phyloP scores from a whole-genome alignment of 1,284 basidiomycete genomes.

The Mrakiaceae sp. region DNA sequence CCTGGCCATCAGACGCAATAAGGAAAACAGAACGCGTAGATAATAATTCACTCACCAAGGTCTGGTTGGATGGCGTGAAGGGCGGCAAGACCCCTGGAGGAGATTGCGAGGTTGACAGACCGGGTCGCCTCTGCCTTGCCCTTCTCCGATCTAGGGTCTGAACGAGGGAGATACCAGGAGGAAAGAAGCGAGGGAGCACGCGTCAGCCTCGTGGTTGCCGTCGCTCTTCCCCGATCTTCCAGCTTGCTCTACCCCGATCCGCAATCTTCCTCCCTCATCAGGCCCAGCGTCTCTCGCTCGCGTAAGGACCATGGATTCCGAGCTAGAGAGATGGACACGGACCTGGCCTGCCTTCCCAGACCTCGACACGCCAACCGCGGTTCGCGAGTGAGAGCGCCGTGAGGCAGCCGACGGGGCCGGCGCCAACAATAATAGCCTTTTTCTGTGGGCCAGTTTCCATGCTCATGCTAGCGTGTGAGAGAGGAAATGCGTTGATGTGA shows the following conservation, averaged over 20 bases:
- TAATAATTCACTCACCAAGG: constrained; percentile 31
- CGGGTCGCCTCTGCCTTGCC: constrained; percentile 33
- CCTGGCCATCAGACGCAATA: neutral
- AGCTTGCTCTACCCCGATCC: too few species aligned
- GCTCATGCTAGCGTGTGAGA: too few species aligned
- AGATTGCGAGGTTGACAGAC: constrained; percentile 94
- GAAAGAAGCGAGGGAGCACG: neutral
- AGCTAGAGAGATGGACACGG: constrained; percentile 25
- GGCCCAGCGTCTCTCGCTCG: neutral
- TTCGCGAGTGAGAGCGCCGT: constrained; percentile 75
- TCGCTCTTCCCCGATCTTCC: too few species aligned
- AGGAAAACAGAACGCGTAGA: neutral
- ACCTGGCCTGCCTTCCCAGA: constrained; percentile 85
- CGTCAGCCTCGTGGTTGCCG: neutral
- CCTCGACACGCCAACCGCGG: constrained; percentile 73
- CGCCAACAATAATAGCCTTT: constrained; percentile 49
- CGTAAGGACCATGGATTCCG: constrained; percentile 46
- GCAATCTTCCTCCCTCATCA: too few species aligned
- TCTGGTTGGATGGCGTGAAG: constrained; percentile 65
- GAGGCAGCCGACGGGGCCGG: constrained; percentile 89
- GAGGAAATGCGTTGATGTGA: too few species aligned
- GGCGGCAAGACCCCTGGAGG: constrained; percentile 80
- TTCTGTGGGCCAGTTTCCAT: neutral
- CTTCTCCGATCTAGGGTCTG: constrained; percentile 3
- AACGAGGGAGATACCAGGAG: neutral